Percentiles rank a stretch among this genome's conserved stretches.
Evolutionary conservation across 2,329 filamentous ascomycete species (phyloP).

Genomic region (Orbilia oligospora): DNA sequence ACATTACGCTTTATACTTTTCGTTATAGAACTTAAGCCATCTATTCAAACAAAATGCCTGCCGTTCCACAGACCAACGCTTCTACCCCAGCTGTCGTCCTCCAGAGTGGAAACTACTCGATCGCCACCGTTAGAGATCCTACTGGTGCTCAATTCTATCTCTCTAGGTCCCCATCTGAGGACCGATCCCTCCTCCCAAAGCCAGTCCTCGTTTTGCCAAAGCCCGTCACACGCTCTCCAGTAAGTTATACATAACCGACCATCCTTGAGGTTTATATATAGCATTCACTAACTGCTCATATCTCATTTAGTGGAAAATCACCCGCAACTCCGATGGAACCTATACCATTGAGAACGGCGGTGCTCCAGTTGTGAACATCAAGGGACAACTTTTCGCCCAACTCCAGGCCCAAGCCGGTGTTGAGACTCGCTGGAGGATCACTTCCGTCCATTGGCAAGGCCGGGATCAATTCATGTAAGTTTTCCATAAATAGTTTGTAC

Average conservation of each 20-base stretch:
- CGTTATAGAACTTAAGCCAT: background rate
- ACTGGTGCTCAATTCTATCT: constrained; percentile 24
- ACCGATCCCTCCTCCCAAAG: constrained; percentile 53
- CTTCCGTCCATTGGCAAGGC: constrained; percentile 41
- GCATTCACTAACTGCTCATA: background rate
- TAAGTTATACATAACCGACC: constrained; percentile 7
- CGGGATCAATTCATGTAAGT: constrained; percentile 46
- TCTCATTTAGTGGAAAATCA: constrained; percentile 32
- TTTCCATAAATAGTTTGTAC: background rate
- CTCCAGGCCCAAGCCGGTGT: constrained; percentile 8
- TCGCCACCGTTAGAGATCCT: constrained; percentile 27
- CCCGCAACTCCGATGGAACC: constrained; percentile 36
- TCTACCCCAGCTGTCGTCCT: constrained; percentile 29
- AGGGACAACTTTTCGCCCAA: constrained; percentile 33
- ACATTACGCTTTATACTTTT: background rate
- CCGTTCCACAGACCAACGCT: constrained; percentile 10
- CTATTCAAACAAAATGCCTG: constrained; percentile 37
- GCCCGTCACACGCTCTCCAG: constrained; percentile 10
- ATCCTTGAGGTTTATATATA: background rate
- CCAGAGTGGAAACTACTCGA: constrained; percentile 36
- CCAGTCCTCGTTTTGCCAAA: constrained; percentile 33
- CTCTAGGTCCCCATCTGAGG: constrained; percentile 36
- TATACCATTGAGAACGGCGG: constrained; percentile 40
- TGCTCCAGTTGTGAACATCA: constrained; percentile 24
- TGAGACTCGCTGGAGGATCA: constrained; percentile 40